phyloP scores from a whole-genome alignment of 106 monocot genomes.

The Dendrobium catenatum region DNA sequence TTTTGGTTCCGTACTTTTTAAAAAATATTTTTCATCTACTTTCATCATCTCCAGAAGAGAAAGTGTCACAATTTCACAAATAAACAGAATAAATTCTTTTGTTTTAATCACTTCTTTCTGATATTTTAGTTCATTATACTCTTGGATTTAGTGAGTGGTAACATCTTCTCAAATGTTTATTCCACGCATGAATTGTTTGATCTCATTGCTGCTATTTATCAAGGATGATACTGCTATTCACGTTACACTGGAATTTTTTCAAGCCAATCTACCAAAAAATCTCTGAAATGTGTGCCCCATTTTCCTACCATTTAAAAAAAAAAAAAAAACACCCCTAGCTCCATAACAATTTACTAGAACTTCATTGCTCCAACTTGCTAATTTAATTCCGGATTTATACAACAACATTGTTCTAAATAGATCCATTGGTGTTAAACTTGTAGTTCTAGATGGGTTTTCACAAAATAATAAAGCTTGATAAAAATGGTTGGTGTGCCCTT shows the following conservation, averaged over 20 bases:
- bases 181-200: background rate
- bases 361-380: too few relatives aligned
- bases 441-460: too few relatives aligned
- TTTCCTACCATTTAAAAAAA: background rate
- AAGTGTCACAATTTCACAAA: background rate
- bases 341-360: background rate
- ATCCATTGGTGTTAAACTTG: too few relatives aligned
- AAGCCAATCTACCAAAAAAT: background rate
- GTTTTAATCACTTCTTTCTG: background rate
- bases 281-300: background rate
- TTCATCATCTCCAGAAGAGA: background rate
- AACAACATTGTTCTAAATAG: too few relatives aligned
- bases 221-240: background rate
- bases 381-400: too few relatives aligned
- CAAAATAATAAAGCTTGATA: too few relatives aligned
- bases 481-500: too few relatives aligned
- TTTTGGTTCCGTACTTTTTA: background rate
- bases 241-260: background rate
- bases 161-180: background rate
- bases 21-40: background rate
- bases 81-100: background rate
- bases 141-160: background rate
- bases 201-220: background rate
- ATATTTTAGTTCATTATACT: background rate
- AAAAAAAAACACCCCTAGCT: background rate